Evolutionary conservation across 2,329 filamentous ascomycete genomes (phyloP).

Genomic region (Penicillium sclerotiorum): DNA sequence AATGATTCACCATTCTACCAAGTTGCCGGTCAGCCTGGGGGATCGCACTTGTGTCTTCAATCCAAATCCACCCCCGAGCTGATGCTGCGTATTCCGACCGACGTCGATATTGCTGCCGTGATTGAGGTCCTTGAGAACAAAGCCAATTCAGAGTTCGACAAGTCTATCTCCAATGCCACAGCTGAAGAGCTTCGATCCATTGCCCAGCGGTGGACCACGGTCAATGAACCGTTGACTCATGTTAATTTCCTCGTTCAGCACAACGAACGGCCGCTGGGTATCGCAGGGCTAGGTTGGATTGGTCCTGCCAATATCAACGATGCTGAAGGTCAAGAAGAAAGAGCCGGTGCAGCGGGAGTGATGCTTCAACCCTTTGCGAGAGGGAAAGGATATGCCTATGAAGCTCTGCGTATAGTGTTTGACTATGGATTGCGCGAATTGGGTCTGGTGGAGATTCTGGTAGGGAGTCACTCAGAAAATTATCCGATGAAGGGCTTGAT

Average conservation of each 20-base stretch:
- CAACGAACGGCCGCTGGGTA: not conserved
- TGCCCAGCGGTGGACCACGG: slow-evolving; percentile 3
- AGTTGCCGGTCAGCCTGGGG: too few species aligned
- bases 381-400: slow-evolving; percentile 2
- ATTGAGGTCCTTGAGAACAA: slow-evolving; percentile 4
- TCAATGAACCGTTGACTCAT: slow-evolving; percentile 1
- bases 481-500: slow-evolving; percentile 7
- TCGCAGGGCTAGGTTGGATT: slow-evolving; percentile 8
- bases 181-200: slow-evolving; percentile 3
- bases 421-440: slow-evolving; percentile 8
- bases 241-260: slow-evolving; percentile 3
- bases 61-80: not conserved
- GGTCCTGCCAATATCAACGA: not conserved
- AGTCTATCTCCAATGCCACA: slow-evolving; percentile 1
- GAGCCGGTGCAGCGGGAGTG: slow-evolving; percentile 3
- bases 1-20: too few species aligned
- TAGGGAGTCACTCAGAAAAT: slow-evolving; percentile 6
- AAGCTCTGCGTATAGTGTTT: slow-evolving; percentile 2
- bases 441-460: slow-evolving; percentile 1
- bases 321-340: not conserved
- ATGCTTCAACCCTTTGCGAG: slow-evolving; percentile 1
- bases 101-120: not conserved
- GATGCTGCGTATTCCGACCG: slow-evolving; percentile 2
- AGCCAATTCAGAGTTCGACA: slow-evolving; percentile 9
- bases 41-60: too few species aligned